These are phyloP conservation scores for Rhodotorula sp. DNA, from an alignment of 1,284 basidiomycete species.

Conservation along the genomic window DNA sequence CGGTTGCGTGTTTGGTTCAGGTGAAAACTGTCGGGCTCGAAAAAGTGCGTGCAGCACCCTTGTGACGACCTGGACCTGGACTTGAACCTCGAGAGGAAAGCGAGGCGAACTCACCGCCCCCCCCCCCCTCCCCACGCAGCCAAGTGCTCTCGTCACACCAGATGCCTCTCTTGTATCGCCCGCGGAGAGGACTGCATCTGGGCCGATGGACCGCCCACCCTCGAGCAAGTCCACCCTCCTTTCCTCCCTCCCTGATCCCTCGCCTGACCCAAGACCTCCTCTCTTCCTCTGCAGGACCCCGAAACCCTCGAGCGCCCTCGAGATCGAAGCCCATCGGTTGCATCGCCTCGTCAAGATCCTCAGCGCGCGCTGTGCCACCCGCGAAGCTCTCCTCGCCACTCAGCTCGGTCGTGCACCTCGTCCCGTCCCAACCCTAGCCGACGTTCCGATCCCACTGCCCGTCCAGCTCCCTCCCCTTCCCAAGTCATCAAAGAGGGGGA, in stretches of 20 bases:
- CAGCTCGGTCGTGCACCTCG: background rate
- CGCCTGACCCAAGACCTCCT: no score
- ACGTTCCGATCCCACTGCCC: background rate
- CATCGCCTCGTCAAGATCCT: constrained; percentile 2
- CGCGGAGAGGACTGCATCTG: constrained; percentile 15
- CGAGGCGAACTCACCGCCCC: background rate
- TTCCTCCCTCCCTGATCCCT: no score
- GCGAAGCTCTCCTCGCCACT: background rate
- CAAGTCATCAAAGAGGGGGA: background rate
- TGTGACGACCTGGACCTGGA: background rate
- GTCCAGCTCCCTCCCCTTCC: background rate
- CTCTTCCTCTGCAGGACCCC: background rate
- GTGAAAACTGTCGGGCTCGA: constrained; percentile 9
- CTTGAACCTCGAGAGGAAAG: background rate
- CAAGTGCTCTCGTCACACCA: constrained; percentile 5
- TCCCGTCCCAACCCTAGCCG: background rate
- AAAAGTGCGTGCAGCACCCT: background rate
- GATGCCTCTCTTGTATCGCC: background rate
- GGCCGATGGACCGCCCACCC: background rate
- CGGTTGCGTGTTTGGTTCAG: background rate
- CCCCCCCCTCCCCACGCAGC: background rate
- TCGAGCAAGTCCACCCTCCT: background rate
- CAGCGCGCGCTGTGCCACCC: background rate
- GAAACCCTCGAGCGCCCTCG: background rate
- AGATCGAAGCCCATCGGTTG: constrained; percentile 1